Evolutionary conservation across 108 stramenopile species (phyloP).

Genomic region (Tribonema minus): DNA sequence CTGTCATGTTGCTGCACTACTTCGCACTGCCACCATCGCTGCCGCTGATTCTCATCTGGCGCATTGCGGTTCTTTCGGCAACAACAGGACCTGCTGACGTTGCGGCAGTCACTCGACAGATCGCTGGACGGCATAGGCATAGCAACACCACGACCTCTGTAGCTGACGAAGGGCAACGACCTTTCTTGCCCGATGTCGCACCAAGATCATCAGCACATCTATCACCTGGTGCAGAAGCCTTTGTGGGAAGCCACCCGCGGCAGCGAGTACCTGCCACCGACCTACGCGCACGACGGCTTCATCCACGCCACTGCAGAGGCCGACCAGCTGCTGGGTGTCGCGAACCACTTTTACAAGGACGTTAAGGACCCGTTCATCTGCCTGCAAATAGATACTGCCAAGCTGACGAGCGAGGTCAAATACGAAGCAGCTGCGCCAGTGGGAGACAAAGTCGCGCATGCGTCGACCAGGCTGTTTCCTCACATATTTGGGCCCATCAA

Average conservation of each 20-base stretch:
- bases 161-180: too few relatives aligned
- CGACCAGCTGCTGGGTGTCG: conserved; percentile 8
- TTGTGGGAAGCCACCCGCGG: conserved; percentile 1
- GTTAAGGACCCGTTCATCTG: conserved; percentile 7
- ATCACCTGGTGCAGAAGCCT: conserved; percentile 14
- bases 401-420: conserved; percentile 24
- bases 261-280: conserved; percentile 14
- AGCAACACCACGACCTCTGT: too few relatives aligned
- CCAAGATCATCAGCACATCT: too few relatives aligned
- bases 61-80: background rate
- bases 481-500: conserved; percentile 35
- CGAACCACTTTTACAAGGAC: conserved; percentile 30
- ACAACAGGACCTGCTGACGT: background rate
- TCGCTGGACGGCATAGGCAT: too few relatives aligned
- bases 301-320: conserved; percentile 24
- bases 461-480: conserved; percentile 1
- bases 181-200: too few relatives aligned
- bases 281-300: conserved; percentile 29
- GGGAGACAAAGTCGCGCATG: conserved; percentile 9
- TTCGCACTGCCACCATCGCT: too few relatives aligned
- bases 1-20: too few relatives aligned
- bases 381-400: conserved; percentile 2
- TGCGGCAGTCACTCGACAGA: too few relatives aligned
- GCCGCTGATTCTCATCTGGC: too few relatives aligned
- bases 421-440: conserved; percentile 30